phyloP scores from a whole-genome alignment of 139 green algal genomes.

The Tetraselmis chui region DNA sequence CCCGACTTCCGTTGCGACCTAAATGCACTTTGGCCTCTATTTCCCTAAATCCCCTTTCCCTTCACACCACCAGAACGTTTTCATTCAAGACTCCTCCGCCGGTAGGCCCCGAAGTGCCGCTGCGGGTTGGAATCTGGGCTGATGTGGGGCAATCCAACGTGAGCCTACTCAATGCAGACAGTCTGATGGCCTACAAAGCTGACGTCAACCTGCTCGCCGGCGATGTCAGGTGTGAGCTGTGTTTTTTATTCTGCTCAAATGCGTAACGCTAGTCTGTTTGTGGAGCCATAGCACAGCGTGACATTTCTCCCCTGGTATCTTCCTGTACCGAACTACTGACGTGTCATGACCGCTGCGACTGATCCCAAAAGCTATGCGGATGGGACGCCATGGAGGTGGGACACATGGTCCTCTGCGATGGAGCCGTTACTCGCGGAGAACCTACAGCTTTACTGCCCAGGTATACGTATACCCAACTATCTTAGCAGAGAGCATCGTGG shows the following conservation, averaged over 20 bases:
- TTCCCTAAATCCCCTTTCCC: background rate
- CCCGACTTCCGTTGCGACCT: no score
- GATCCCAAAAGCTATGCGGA: background rate
- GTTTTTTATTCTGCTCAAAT: no score
- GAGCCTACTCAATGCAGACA: background rate
- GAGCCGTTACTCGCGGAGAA: background rate
- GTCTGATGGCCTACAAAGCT: background rate
- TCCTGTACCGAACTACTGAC: no score
- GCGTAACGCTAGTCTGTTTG: no score
- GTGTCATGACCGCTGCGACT: no score
- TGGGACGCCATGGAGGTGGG: background rate
- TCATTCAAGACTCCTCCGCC: background rate
- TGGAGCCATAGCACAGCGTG: no score
- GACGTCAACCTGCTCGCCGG: background rate
- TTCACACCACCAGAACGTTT: background rate
- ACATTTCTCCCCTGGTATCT: no score
- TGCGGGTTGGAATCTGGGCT: background rate
- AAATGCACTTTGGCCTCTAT: no score
- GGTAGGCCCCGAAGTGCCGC: background rate
- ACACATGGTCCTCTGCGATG: background rate
- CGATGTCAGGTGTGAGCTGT: background rate
- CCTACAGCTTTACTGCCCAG: background rate
- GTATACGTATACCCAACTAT: no score
- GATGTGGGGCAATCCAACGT: background rate
- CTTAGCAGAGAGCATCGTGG: no score